These are phyloP conservation scores for Colletotrichum caudatum DNA, from an alignment of 2,329 filamentous ascomycete species.

Conservation along the genomic window DNA sequence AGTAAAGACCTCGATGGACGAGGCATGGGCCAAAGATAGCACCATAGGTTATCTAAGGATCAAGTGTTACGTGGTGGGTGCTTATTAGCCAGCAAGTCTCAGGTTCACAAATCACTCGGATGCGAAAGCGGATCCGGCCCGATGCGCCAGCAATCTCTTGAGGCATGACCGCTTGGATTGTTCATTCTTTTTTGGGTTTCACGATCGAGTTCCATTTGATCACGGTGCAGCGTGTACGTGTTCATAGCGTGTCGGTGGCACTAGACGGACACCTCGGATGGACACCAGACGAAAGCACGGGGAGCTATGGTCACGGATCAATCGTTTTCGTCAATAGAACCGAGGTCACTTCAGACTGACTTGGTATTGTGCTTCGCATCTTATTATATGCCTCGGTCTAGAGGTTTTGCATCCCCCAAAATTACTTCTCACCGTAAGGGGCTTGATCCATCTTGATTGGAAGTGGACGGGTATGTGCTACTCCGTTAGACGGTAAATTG, in stretches of 20 bases:
- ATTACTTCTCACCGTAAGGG: background rate
- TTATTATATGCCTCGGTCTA: background rate
- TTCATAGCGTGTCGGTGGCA: background rate
- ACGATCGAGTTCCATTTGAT: constrained; percentile 4
- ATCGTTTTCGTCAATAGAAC: background rate
- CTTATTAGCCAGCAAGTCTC: constrained; percentile 10
- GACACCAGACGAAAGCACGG: constrained; percentile 5
- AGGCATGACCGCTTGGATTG: constrained; percentile 7
- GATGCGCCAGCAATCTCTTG: background rate
- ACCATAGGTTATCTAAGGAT: constrained; percentile 6
- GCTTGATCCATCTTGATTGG: background rate
- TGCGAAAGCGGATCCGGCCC: constrained; percentile 1
- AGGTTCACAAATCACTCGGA: constrained; percentile 1
- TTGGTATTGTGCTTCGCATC: background rate
- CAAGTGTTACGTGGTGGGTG: constrained; percentile 16
- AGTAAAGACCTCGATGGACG: background rate
- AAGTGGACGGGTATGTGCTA: background rate
- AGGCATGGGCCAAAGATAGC: background rate
- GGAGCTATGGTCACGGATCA: background rate
- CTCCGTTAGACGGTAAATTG: background rate
- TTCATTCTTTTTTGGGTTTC: constrained; percentile 11
- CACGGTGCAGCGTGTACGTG: background rate
- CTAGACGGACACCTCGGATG: constrained; percentile 6
- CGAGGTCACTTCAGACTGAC: constrained; percentile 3
- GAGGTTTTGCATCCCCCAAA: background rate